Evolutionary conservation across 805 yeast species (phyloP).

Genomic region (Lipomyces sp.): DNA sequence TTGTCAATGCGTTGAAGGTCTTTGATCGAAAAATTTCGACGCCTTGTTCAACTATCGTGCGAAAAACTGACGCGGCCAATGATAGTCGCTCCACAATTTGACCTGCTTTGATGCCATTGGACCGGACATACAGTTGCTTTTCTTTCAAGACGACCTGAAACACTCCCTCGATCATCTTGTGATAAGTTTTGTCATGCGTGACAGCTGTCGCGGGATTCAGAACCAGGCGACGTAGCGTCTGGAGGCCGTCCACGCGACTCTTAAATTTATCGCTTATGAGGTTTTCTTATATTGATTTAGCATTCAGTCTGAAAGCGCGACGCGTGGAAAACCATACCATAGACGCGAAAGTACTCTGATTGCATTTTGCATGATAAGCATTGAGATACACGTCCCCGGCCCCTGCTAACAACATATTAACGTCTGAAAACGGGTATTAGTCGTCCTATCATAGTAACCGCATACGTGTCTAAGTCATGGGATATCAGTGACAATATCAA

Average conservation of each 20-base stretch:
- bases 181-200: slow-evolving; percentile 29
- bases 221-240: slow-evolving; percentile 15
- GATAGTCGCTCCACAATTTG: slow-evolving; percentile 21
- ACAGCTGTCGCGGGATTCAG: slow-evolving; percentile 16
- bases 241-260: slow-evolving; percentile 32
- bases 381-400: background rate
- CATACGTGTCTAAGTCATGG: background rate
- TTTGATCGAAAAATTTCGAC: slow-evolving; percentile 18
- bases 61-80: slow-evolving; percentile 22
- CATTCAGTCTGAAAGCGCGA: background rate
- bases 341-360: slow-evolving; percentile 5
- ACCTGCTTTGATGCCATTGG: slow-evolving; percentile 8
- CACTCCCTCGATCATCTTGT: slow-evolving; percentile 29
- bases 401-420: background rate
- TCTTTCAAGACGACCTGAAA: slow-evolving; percentile 29
- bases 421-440: background rate
- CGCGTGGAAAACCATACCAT: background rate
- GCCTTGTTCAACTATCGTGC: slow-evolving; percentile 22
- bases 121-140: slow-evolving; percentile 15
- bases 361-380: background rate
- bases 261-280: slow-evolving; percentile 32
- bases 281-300: slow-evolving; percentile 11
- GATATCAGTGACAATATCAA: background rate
- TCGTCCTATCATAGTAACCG: background rate
- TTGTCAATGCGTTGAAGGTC: slow-evolving; percentile 25